Conservation (phyloP, 2,329 filamentous ascomycete species). For the Arthrobotrys musiformis region DNA sequence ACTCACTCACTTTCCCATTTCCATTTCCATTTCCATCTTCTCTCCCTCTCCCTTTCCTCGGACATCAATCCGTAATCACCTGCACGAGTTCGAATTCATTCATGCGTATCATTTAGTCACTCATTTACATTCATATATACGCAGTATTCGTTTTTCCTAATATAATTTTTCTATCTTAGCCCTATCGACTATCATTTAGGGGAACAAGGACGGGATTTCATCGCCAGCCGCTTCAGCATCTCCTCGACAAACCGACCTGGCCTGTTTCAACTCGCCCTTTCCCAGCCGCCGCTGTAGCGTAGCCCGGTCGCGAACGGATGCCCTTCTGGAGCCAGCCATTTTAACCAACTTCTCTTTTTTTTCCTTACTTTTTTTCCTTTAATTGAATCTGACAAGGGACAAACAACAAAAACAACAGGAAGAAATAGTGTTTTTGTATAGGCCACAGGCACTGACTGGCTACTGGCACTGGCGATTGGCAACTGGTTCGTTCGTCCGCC, state of each 20-base stretch:
- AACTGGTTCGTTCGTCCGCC: neutral
- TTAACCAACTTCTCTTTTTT: neutral
- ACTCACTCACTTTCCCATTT: too few relatives aligned
- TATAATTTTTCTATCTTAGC: too few relatives aligned
- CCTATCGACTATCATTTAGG: too few relatives aligned
- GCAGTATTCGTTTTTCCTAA: too few relatives aligned
- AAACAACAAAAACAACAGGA: too few relatives aligned
- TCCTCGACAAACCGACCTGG: conserved; percentile 12
- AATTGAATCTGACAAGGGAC: neutral
- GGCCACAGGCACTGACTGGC: too few relatives aligned
- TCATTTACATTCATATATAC: neutral
- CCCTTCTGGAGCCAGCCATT: conserved; percentile 21
- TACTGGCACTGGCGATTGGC: too few relatives aligned
- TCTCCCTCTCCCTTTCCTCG: conserved; percentile 12
- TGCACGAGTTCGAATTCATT: neutral
- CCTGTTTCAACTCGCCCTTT: conserved; percentile 11
- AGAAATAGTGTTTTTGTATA: too few relatives aligned
- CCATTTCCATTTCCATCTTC: neutral
- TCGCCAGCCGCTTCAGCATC: conserved; percentile 6
- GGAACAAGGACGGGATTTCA: neutral
- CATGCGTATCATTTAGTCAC: neutral
- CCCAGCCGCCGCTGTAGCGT: conserved; percentile 23
- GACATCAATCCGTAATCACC: too few relatives aligned
- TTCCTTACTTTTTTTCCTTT: neutral
- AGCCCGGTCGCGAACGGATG: conserved; percentile 24